These are phyloP conservation scores for Parastagonospora avenae DNA, from an alignment of 2,329 filamentous ascomycete genomes.

Conservation along the genomic window DNA sequence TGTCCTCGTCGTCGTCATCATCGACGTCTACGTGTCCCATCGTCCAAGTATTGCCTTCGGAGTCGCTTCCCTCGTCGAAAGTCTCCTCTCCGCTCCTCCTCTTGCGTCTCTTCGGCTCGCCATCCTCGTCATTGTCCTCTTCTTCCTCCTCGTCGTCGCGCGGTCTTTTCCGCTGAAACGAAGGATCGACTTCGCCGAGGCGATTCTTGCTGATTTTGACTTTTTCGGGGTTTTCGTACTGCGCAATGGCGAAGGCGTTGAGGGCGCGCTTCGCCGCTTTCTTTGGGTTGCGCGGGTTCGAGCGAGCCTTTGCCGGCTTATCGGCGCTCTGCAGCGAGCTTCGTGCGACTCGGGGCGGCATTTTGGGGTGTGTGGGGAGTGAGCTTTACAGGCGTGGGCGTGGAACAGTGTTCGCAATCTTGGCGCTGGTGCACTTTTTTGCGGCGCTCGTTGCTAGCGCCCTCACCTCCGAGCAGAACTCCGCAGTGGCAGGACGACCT, in stretches of 20 bases:
- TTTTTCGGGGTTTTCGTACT: conserved; percentile 59
- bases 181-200: conserved; percentile 59
- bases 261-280: conserved; percentile 60
- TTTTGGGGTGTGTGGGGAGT: conserved; percentile 27
- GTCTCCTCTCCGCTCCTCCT: conserved; percentile 56
- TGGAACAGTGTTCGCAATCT: conserved; percentile 27
- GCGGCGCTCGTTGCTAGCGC: not conserved
- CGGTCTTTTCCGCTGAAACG: conserved; percentile 48
- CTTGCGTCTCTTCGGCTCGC: conserved; percentile 40
- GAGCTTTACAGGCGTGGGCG: not conserved
- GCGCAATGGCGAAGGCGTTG: conserved; percentile 70
- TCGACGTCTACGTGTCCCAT: conserved; percentile 67
- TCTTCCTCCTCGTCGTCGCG: conserved; percentile 58
- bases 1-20: conserved; percentile 70
- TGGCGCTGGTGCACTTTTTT: conserved; percentile 26
- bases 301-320: conserved; percentile 38
- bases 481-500: conserved; percentile 11
- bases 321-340: conserved; percentile 37
- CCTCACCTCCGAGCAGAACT: conserved; percentile 19
- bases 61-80: conserved; percentile 76
- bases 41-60: conserved; percentile 83
- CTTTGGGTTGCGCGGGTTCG: conserved; percentile 46
- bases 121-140: conserved; percentile 42
- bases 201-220: conserved; percentile 61
- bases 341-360: conserved; percentile 54